Base-by-base conservation (phyloP, 176 grass and related monocot genomes). In the Olyra latifolia region DNA sequence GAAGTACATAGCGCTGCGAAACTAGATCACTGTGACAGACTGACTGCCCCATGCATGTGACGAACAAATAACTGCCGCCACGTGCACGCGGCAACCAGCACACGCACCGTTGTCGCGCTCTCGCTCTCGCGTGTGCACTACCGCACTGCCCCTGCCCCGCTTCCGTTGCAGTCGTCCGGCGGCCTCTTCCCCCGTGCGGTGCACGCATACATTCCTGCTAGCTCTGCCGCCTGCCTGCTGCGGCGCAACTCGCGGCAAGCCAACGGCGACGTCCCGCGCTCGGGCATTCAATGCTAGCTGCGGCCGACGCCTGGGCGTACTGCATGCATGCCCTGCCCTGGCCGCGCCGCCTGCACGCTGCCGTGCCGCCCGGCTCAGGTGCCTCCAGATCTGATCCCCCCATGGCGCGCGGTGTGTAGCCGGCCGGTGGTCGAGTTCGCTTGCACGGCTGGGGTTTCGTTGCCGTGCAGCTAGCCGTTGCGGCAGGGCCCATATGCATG, bases 361-460 rank as follows among this genome's bases (percentile, higher is more conserved):
- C 64, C 50, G 16, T 68, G 48, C 38, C 38, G 49, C 50, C 64
- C 43, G 49, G 49, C 39, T 70, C 79, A 71, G 78, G 78, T 80
- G 78, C 50, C 65, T 22, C 55, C 20, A 76, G 40, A 45, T 76
- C 73, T 45, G 73, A 17, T 72, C 64, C 27, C 43, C 15, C 27
- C 75, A 23, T 49, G 39, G 52, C 78, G 52, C 17, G 23, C 19
- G n/a, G 67, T 39, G 41, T 6, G 47, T 9, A 13, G 66, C 15
- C 24, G 66, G 38, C 38, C 38, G 24, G 40, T 43, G 65, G 24
- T 12, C 41, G 24, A 7, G 41, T 4, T 81, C 43, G 79, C 79
- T 81, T 81, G 66, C 66, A 81, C 79, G 79, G 41, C 13, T 78
- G 79, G 53, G 67, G 66, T 69, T 60, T 16, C 52, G 19, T 22